Evolutionary conservation across 176 grass and related monocot species (phyloP), one percentile per base, ranked within the genome.

Genomic region (Neostapfia colusana): DNA sequence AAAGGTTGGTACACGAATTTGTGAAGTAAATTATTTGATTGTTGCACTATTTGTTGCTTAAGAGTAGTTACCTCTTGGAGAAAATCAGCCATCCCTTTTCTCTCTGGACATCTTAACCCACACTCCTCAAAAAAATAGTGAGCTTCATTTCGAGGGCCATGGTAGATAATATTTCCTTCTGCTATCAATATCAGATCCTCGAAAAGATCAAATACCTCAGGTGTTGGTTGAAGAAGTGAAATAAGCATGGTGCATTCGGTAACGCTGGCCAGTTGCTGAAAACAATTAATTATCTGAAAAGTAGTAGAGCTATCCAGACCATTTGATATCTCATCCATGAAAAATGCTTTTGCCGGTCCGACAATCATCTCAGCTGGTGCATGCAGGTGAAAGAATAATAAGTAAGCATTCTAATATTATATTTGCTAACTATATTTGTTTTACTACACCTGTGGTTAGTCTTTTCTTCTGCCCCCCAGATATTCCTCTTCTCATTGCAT

Each of bases 301-400:
- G 89, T 91, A 37, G 89, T 91, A 39, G 82, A 82, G 42, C 89
- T 88, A 61, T 91, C 89, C 24, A 91, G 67, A 14, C 89, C 85
- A 39, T 82, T 88, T 34, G 89, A 91, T 73, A 91, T 91, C 79
- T 91, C 89, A 75, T 91, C 89, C 89, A 91, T 91, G 26, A 91
- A 88, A 53, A 88, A 74, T 51, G 77, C 82, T 85, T 75, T 91
- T 53, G 68, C 65, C 44, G 89, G 89, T 49, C 89, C 89, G 7
- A 91, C 76, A 54, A 91, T 79, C 78, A 91, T 88, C 67, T 91
- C 89, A 38, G 85, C 89, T 91, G 80, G 63, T 24, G 13, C 49
- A 73, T 15, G 70, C 18, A 72, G 17, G 20, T 72, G 20, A 73
- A 73, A 39, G 2, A 39, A 18, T 56, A n/a, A 12, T 73, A 15